A percentile compares a stretch with the other conserved stretches of the same genome.
phyloP scores from a whole-genome alignment of 1,284 basidiomycete genomes.

The Trametes pubescens region DNA sequence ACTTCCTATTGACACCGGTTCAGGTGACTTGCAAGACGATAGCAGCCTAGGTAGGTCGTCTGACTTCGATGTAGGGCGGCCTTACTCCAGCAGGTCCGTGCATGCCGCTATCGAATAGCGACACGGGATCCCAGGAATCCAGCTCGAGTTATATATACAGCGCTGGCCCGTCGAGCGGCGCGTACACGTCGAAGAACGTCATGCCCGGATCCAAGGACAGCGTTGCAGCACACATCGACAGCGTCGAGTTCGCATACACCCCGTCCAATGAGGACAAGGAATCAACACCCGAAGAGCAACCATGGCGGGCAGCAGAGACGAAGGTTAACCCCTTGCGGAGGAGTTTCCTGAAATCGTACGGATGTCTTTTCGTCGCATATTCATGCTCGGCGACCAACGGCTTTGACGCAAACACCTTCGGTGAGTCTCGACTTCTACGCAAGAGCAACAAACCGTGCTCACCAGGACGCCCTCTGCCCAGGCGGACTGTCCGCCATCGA shows the following conservation, averaged over 20 bases:
- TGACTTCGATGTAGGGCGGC: background rate
- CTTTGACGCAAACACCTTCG: slow-evolving; percentile 37
- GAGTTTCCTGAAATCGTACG: slow-evolving; percentile 31
- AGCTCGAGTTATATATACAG: background rate
- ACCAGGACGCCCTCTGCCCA: background rate
- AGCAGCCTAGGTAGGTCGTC: background rate
- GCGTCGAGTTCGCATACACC: slow-evolving; percentile 1
- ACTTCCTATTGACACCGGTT: background rate
- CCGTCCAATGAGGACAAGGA: slow-evolving; percentile 1
- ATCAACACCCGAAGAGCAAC: background rate
- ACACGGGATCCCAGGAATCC: background rate
- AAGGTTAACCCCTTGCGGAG: slow-evolving; percentile 17
- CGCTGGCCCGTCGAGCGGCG: too few relatives aligned
- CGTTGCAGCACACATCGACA: slow-evolving; percentile 3
- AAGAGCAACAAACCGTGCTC: background rate
- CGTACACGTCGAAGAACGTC: background rate
- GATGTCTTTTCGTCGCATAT: slow-evolving; percentile 35
- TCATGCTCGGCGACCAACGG: slow-evolving; percentile 37
- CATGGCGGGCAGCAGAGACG: background rate
- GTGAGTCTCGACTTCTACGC: slow-evolving; percentile 11
- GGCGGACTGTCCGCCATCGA: slow-evolving; percentile 35
- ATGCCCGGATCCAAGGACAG: slow-evolving; percentile 18
- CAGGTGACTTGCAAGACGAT: background rate
- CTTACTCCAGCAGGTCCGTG: background rate
- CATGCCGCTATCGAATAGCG: background rate